These are phyloP conservation scores for Aspergillus latus DNA, from an alignment of 2,329 filamentous ascomycete genomes.

Conservation along the genomic window DNA sequence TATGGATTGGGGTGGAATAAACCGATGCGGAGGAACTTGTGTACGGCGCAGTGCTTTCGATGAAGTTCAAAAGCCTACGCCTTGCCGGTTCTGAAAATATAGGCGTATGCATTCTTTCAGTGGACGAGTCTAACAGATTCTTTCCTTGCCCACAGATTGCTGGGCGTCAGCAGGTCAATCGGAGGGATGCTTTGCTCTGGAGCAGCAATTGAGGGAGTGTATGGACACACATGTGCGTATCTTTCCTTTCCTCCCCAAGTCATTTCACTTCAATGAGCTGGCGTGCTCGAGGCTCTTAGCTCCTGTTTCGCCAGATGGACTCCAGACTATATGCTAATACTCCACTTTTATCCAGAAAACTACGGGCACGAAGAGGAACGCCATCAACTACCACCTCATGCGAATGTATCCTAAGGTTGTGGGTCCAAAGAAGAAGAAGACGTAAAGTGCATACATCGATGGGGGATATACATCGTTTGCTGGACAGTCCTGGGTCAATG, in stretches of 20 bases:
- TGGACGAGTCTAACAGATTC: not conserved
- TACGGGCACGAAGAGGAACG: slow-evolving; percentile 63
- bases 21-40: not conserved
- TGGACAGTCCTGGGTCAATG: not conserved
- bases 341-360: slow-evolving; percentile 50
- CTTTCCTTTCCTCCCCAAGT: not conserved
- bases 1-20: not conserved
- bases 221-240: slow-evolving; percentile 77
- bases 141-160: slow-evolving; percentile 37
- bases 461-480: not conserved
- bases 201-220: slow-evolving; percentile 62
- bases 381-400: slow-evolving; percentile 87
- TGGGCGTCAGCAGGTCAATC: slow-evolving; percentile 49
- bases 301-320: not conserved
- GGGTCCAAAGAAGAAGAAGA: slow-evolving; percentile 66
- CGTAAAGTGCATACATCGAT: slow-evolving; percentile 23
- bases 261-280: not conserved
- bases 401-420: slow-evolving; percentile 74
- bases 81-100: not conserved
- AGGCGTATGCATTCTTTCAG: not conserved
- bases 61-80: not conserved
- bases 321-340: not conserved
- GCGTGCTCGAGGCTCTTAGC: not conserved
- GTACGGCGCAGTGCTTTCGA: not conserved
- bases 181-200: slow-evolving; percentile 60